Evolutionary conservation across 768 basidiomycete genomes (phyloP).

Genomic region (Termitomyces sp.): DNA sequence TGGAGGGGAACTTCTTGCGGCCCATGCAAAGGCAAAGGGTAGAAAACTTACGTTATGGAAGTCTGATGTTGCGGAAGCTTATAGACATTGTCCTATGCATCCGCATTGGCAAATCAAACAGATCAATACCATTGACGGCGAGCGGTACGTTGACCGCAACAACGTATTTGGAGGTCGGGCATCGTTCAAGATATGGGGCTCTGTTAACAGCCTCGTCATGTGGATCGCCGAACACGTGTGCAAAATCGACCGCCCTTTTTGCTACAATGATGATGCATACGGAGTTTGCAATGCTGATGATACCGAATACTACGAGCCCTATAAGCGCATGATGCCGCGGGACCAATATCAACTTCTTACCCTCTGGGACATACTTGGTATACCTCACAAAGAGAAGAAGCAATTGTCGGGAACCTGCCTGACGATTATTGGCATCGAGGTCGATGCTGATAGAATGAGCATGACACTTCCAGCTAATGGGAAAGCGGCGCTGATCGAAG

Average conservation of each 20-base stretch:
- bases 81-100: constrained; percentile 1
- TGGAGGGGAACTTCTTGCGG: background rate
- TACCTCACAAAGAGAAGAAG: constrained; percentile 3
- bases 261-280: background rate
- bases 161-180: background rate
- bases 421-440: constrained; percentile 1
- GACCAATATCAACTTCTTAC: background rate
- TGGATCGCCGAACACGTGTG: background rate
- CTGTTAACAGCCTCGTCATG: constrained; percentile 1
- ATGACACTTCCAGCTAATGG: background rate
- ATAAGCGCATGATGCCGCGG: background rate
- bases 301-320: background rate
- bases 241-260: background rate
- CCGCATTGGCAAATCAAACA: constrained; percentile 4
- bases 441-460: background rate
- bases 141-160: background rate
- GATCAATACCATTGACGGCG: background rate
- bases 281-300: background rate
- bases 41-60: background rate
- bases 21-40: background rate
- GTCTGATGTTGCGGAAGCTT: background rate
- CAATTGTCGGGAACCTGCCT: background rate
- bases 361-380: constrained; percentile 2
- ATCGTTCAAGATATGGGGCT: constrained; percentile 2
- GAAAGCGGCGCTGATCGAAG: background rate